Percentiles rank a stretch among this genome's conserved stretches.
Evolutionary conservation across 371 early-diverging fungal species (phyloP).

Genomic region (Blakeslea trispora): DNA sequence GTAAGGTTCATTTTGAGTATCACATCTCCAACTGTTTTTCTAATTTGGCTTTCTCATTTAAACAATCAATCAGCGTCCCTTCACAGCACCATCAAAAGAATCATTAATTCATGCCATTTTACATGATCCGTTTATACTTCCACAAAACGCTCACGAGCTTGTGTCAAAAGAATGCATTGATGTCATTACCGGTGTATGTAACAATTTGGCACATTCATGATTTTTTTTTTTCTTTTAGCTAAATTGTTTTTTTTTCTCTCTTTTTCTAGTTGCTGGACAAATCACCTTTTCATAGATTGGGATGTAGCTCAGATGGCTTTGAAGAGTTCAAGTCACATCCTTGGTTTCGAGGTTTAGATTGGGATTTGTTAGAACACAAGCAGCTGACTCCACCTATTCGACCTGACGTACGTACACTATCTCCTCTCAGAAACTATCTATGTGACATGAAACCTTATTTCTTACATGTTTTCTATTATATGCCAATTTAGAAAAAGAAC

Average conservation of each 20-base stretch:
- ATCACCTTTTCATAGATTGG: conserved; percentile 56
- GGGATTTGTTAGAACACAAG: conserved; percentile 57
- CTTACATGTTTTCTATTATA: no score
- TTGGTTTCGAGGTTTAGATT: conserved; percentile 63
- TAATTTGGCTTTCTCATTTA: not conserved
- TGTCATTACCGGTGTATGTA: conserved; percentile 40
- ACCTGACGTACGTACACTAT: conserved; percentile 11
- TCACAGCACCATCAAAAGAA: conserved; percentile 72
- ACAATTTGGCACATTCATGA: not conserved
- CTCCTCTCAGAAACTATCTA: no score
- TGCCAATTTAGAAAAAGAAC: not conserved
- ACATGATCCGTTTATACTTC: conserved; percentile 58
- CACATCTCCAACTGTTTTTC: not conserved
- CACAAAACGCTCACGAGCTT: conserved; percentile 49
- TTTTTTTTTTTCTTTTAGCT: no score
- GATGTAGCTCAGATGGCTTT: no score
- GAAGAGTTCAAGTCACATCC: conserved; percentile 60
- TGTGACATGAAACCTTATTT: no score
- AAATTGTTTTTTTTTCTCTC: not conserved
- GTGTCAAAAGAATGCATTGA: conserved; percentile 59
- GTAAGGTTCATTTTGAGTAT: conserved; percentile 33
- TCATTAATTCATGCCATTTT: conserved; percentile 61
- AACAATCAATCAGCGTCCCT: conserved; percentile 61
- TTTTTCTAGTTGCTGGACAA: conserved; percentile 57
- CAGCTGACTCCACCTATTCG: conserved; percentile 55